Evolutionary conservation across 2,329 filamentous ascomycete genomes (phyloP).

Genomic region (Ceratocystis ficicola): DNA sequence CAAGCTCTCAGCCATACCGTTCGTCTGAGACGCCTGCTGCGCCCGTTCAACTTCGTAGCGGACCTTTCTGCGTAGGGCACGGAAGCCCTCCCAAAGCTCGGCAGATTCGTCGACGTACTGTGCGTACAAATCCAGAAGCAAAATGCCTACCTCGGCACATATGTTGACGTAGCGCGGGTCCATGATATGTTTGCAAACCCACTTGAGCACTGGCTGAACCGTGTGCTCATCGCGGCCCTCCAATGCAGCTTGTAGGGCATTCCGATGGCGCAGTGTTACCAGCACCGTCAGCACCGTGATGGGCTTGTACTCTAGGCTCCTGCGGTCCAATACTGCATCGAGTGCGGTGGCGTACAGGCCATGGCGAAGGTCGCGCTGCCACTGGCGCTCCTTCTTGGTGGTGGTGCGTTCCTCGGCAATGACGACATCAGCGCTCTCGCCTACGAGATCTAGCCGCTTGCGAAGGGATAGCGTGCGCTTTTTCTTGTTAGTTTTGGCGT

Average conservation of each 20-base stretch:
- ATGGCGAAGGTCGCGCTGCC: slow-evolving; percentile 72
- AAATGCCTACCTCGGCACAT: slow-evolving; percentile 70
- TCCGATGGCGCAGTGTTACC: slow-evolving; percentile 74
- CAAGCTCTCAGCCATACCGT: slow-evolving; percentile 71
- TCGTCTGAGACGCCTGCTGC: slow-evolving; percentile 67
- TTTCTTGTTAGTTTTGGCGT: slow-evolving; percentile 57
- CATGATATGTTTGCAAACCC: slow-evolving; percentile 68
- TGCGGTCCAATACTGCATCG: slow-evolving; percentile 58
- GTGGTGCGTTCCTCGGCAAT: slow-evolving; percentile 54
- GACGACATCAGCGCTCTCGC: slow-evolving; percentile 76
- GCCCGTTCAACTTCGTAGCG: slow-evolving; percentile 68
- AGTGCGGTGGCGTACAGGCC: slow-evolving; percentile 66
- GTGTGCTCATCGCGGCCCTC: slow-evolving; percentile 67
- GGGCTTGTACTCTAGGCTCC: slow-evolving; percentile 42
- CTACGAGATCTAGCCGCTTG: slow-evolving; percentile 61
- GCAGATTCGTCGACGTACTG: slow-evolving; percentile 62
- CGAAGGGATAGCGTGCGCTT: slow-evolving; percentile 42
- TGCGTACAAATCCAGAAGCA: slow-evolving; percentile 77
- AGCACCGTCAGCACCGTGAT: slow-evolving; percentile 63
- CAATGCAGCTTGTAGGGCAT: slow-evolving; percentile 69
- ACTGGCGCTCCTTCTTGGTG: slow-evolving; percentile 52
- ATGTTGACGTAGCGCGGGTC: slow-evolving; percentile 71
- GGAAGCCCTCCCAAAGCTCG: slow-evolving; percentile 59
- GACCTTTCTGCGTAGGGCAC: slow-evolving; percentile 57
- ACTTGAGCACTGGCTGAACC: slow-evolving; percentile 70